Evolutionary conservation across 2,329 filamentous ascomycete genomes (phyloP).

Genomic region (Cadophora malorum): DNA sequence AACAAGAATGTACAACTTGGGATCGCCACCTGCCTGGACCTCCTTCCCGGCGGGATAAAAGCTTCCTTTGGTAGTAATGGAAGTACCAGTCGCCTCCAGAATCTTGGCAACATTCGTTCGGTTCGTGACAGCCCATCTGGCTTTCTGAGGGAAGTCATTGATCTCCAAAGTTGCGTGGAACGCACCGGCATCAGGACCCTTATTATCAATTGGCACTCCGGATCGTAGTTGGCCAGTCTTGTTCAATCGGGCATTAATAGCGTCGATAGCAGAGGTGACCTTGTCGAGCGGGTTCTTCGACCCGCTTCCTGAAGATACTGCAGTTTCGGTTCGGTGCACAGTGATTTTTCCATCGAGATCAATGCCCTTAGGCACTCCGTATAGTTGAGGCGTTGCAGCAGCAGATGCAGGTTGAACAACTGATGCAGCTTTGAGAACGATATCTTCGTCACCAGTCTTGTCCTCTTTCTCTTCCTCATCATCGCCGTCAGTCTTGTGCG

Average conservation of each 20-base stretch:
- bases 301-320: slow-evolving; percentile 46
- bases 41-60: slow-evolving; percentile 87
- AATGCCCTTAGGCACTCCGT: slow-evolving; percentile 59
- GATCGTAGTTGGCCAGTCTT: slow-evolving; percentile 88
- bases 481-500: slow-evolving; percentile 86
- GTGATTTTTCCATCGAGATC: slow-evolving; percentile 74
- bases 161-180: slow-evolving; percentile 98
- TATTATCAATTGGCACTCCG: slow-evolving; percentile 96
- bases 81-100: slow-evolving; percentile 90
- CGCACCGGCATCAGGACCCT: slow-evolving; percentile 93
- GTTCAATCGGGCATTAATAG: slow-evolving; percentile 89
- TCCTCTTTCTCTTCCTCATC: slow-evolving; percentile 81
- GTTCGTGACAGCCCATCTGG: slow-evolving; percentile 97
- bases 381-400: slow-evolving; percentile 45
- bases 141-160: slow-evolving; percentile 99
- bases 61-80: slow-evolving; percentile 95
- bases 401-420: slow-evolving; percentile 66
- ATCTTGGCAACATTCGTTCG: slow-evolving; percentile 98
- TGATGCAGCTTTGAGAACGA: slow-evolving; percentile 71
- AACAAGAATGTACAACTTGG: slow-evolving; percentile 98
- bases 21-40: slow-evolving; percentile 74
- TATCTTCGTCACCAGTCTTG: slow-evolving; percentile 71
- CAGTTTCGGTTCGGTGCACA: slow-evolving; percentile 72
- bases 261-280: slow-evolving; percentile 87
- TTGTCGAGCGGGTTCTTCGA: slow-evolving; percentile 77